Evolutionary conservation across 2,329 filamentous ascomycete species (phyloP), one percentile per base, ranked within the genome.

Genomic region (Nothophoma quercina): DNA sequence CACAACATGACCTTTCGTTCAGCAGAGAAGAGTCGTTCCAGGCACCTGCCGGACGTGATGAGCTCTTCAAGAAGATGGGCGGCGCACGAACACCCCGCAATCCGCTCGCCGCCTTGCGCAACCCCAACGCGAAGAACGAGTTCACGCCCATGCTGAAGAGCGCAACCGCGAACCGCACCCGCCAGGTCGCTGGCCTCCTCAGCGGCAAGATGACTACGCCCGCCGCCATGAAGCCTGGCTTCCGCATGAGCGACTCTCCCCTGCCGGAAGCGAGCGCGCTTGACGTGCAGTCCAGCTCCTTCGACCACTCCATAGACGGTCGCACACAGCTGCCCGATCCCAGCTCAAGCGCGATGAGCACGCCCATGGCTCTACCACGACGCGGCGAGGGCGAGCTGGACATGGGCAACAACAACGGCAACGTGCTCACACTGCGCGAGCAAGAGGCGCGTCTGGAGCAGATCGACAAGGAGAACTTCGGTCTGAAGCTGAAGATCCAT

Each of bases 61-160:
- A 95, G 64, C 78, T 97, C 19, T 78, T 96, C 39, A 86, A 88
- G 57, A 86, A 90, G 59, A 82, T 95, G 68, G 86, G 86, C 62
- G 89, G 89, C 34, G 62, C 65, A 16, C 62, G 64, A 77, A 96
- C 93, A 44, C 93, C 93, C 25, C 87, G 90, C 59, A 85, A 87
- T 15, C 86, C 88, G 16, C 82, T 96, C 33, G 83, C 84, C 56
- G 43, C 63, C 7, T 58, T 65, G 62, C 85, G 85, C 65, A 95
- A 80, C 53, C 63, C 68, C 2, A 71, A 69, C 25, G 80, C 78
- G 13, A 82, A 79, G 59, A 88, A 87, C 64, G 96, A 99, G 68
- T 99, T 99, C 73, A 99, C 95, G 0, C 95, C 96, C 0, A 79
- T 99, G 63, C 85, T 99, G 71, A 96, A 96, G 75, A 88, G 85